Conservation (phyloP, 192 early-diverging fungal genomes). For the Radiomyces spectabilis region DNA sequence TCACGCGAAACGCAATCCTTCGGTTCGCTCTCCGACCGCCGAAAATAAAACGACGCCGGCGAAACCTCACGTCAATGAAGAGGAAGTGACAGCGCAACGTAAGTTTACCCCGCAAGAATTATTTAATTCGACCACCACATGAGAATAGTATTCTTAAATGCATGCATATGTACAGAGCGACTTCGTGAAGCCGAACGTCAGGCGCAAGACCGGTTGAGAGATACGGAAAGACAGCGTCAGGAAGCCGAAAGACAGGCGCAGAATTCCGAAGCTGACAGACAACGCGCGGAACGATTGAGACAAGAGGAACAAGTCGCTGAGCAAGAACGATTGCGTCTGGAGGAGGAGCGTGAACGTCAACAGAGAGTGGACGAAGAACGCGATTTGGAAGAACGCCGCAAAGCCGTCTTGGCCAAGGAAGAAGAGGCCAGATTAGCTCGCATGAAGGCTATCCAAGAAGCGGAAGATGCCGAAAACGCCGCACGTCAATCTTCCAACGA, state of each 20-base stretch:
- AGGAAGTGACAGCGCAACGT: constrained; percentile 20
- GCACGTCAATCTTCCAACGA: background rate
- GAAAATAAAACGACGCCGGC: background rate
- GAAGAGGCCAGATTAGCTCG: constrained; percentile 5
- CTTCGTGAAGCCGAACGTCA: constrained; percentile 23
- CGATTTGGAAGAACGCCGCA: background rate
- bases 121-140: background rate
- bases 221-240: background rate
- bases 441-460: background rate
- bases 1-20: constrained; percentile 9
- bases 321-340: constrained; percentile 1
- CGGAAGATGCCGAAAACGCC: background rate
- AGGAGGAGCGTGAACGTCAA: constrained; percentile 5
- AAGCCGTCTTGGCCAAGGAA: background rate
- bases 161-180: constrained; percentile 12
- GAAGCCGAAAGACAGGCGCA: constrained; percentile 8
- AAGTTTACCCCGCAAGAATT: constrained; percentile 5
- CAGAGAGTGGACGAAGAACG: constrained; percentile 7
- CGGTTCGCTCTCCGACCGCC: no score
- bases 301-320: constrained; percentile 4
- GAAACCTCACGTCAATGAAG: constrained; percentile 14
- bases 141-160: background rate
- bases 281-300: constrained; percentile 17
- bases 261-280: constrained; percentile 24
- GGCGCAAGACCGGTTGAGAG: constrained; percentile 32